Conservation (phyloP, 371 early-diverging fungal genomes). For the Funneliformis caledonium region DNA sequence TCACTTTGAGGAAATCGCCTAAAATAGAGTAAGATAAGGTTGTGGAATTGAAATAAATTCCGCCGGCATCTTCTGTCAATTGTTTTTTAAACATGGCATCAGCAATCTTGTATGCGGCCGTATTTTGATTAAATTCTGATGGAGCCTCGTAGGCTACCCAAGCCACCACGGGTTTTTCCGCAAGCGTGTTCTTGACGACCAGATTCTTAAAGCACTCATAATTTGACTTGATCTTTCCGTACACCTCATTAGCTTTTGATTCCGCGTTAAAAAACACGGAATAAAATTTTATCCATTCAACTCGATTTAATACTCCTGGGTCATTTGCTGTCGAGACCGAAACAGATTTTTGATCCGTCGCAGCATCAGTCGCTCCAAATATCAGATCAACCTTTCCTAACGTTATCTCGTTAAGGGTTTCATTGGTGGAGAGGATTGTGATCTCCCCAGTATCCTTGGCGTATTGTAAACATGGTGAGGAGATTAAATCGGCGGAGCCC, state of each 20-base stretch:
- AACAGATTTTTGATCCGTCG: conserved; percentile 47
- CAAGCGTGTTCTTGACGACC: conserved; percentile 51
- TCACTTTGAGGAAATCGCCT: conserved; percentile 57
- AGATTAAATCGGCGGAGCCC: conserved; percentile 61
- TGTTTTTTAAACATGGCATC: conserved; percentile 64
- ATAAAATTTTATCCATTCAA: conserved; percentile 82
- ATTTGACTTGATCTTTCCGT: conserved; percentile 62
- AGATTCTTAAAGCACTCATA: conserved; percentile 65
- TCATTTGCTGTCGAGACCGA: conserved; percentile 43
- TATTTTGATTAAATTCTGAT: conserved; percentile 68
- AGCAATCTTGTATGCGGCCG: conserved; percentile 65
- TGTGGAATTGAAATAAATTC: conserved; percentile 48
- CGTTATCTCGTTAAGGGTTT: conserved; percentile 52
- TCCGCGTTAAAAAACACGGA: conserved; percentile 76
- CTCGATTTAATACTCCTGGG: conserved; percentile 65
- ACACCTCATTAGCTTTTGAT: conserved; percentile 60
- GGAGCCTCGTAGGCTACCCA: conserved; percentile 72
- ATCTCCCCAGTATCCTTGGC: conserved; percentile 47
- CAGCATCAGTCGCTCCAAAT: conserved; percentile 47
- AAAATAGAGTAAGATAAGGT: conserved; percentile 48
- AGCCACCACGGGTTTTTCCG: conserved; percentile 65
- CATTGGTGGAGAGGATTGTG: conserved; percentile 49
- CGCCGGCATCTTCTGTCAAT: conserved; percentile 71
- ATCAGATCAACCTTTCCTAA: conserved; percentile 52
- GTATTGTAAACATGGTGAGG: conserved; percentile 69